Percentiles rank a stretch among this genome's conserved stretches.
Evolutionary conservation across 2,329 filamentous ascomycete species (phyloP).

Genomic region (Ophiocordyceps camponoti-saundersi): DNA sequence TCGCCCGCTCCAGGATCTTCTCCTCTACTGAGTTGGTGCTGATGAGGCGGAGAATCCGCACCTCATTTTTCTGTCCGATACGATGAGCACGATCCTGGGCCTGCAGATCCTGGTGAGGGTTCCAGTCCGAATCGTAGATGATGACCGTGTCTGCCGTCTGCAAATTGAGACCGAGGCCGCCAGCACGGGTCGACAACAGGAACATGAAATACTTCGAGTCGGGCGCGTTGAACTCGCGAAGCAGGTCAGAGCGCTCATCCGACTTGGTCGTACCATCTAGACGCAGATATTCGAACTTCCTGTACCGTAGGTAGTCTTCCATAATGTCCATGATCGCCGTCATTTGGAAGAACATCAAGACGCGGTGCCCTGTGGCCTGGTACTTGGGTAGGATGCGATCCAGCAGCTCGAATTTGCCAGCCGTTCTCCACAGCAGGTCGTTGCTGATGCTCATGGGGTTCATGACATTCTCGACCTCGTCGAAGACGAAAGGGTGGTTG

Average conservation of each 20-base stretch:
- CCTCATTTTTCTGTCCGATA: constrained; percentile 99
- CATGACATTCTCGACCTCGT: constrained; percentile 95
- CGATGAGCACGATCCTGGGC: constrained; percentile 99
- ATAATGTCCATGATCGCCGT: constrained; percentile 99
- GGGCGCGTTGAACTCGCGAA: constrained; percentile 79
- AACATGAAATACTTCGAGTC: constrained; percentile 94
- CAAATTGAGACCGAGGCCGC: constrained; percentile 91
- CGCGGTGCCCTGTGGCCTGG: constrained; percentile 74
- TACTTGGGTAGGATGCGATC: constrained; percentile 92
- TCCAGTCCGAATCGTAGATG: constrained; percentile 99
- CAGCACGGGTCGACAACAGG: constrained; percentile 92
- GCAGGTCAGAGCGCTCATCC: constrained; percentile 83
- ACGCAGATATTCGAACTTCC: constrained; percentile 72
- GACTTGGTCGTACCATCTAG: constrained; percentile 95
- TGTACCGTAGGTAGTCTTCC: constrained; percentile 87
- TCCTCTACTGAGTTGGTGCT: constrained; percentile 96
- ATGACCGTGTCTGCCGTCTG: constrained; percentile 98
- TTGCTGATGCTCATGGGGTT: constrained; percentile 81
- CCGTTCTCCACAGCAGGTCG: constrained; percentile 84
- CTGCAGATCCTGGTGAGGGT: constrained; percentile 96
- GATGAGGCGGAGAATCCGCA: constrained; percentile 88
- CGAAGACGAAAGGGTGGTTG: constrained; percentile 98
- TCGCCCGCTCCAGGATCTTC: constrained; percentile 91
- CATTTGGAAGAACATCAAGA: constrained; percentile 99
- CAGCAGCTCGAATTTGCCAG: constrained; percentile 92